Base-by-base conservation (phyloP, 352 stramenopile species). In the Phytophthora pinifolia region DNA sequence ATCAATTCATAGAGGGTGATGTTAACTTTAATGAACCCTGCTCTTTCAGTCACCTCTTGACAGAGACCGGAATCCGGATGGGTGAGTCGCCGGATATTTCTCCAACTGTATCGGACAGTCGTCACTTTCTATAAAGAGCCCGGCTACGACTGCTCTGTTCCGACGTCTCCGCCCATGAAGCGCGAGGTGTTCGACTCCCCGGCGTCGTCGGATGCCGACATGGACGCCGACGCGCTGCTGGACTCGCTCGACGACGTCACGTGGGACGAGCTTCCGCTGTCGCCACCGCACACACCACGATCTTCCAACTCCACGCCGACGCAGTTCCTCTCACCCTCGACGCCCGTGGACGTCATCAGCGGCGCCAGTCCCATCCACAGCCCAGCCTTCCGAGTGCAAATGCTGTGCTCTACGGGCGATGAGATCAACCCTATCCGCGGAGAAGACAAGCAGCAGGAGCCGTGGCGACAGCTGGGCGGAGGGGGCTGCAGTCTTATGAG, bases 251-350 rank as follows among this genome's bases (percentile, higher is more conserved):
- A 65, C 58, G 50, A 56, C 39, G 51, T 43, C 27, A 63, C 47
- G 46, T 63, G 45, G 59, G 59, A 59, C 53, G 59, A 63, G 27
- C 17, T 62, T 3, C 50, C 20, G 3, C 25, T 61, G 1, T 55
- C 50, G 10, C 18, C 42, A 3, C 49, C 41, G 9, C 37, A 51
- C 8, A 43, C 39, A 7, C 38, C 38, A 9, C 47, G 42, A 9
- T 25, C 42, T 27, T 27, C 22, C 22, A 27, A 27, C 6, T 37
- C 25, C 13, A 17, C 18, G 7, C 31, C 37, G 1, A 41, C 17
- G 14, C 35, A 15, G 7, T n/a, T 41, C 20, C 15, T 32, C 4
- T 36, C 51, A 2, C 30, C 14, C 29, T 51, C 13, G 12, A 30
- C 35, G 1, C 47, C 58, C 12, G 12, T 51, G 36, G 54, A 68